Conservation (phyloP, 371 early-diverging fungal genomes). For the Mortierella sp. region DNA sequence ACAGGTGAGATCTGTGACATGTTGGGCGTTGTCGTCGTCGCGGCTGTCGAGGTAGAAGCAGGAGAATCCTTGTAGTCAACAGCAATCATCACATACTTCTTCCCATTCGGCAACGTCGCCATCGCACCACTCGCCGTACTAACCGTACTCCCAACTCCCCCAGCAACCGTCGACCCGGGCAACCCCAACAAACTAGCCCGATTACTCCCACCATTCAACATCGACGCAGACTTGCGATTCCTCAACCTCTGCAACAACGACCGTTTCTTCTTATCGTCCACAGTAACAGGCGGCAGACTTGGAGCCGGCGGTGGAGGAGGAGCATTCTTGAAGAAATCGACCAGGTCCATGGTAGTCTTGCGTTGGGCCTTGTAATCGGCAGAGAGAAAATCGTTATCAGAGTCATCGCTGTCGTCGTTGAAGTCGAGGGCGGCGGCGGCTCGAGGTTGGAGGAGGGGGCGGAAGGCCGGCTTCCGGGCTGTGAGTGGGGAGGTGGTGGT, state of each 20-base stretch:
- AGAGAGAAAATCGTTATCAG: slow-evolving; percentile 24
- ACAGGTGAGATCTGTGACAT: not conserved
- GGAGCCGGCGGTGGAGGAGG: slow-evolving; percentile 37
- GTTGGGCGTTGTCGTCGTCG: not conserved
- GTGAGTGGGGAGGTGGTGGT: not conserved
- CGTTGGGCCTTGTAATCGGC: slow-evolving; percentile 44
- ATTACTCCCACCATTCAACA: not conserved
- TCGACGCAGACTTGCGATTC: slow-evolving; percentile 21
- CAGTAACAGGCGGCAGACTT: slow-evolving; percentile 18
- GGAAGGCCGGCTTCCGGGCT: slow-evolving; percentile 16
- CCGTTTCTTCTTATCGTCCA: slow-evolving; percentile 51
- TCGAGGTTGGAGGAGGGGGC: slow-evolving; percentile 53
- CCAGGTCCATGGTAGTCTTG: slow-evolving; percentile 36
- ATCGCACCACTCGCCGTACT: slow-evolving; percentile 15
- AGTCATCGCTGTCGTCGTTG: slow-evolving; percentile 42
- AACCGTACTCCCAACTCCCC: slow-evolving; percentile 14
- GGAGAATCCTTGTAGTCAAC: slow-evolving; percentile 42
- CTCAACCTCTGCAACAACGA: slow-evolving; percentile 41
- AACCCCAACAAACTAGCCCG: not conserved
- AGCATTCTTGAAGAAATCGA: slow-evolving; percentile 50
- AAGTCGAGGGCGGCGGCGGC: slow-evolving; percentile 44
- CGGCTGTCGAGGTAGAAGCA: not conserved
- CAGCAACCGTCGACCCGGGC: not conserved
- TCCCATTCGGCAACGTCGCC: slow-evolving; percentile 51
- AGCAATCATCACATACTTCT: slow-evolving; percentile 56